Evolutionary conservation across 2,329 filamentous ascomycete genomes (phyloP).

Genomic region (Hypocreales sp.): DNA sequence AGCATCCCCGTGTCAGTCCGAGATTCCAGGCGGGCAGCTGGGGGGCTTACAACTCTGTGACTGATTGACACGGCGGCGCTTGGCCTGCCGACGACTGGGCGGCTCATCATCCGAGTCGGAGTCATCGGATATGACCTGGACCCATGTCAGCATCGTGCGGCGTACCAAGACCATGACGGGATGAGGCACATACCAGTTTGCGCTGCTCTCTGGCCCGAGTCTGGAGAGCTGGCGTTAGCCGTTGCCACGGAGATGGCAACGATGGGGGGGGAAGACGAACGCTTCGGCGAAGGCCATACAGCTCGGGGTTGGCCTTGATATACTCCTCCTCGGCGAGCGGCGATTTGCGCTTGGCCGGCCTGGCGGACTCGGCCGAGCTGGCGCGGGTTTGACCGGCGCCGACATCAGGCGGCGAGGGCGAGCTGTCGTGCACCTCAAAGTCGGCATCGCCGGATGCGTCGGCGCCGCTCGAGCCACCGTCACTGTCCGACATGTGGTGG

Average conservation of each 20-base stretch:
- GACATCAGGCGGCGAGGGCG: constrained; percentile 26
- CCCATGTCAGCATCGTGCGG: constrained; percentile 1
- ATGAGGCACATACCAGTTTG: constrained; percentile 34
- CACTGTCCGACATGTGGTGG: constrained; percentile 25
- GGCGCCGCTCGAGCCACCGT: constrained; percentile 33
- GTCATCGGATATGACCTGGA: constrained; percentile 37
- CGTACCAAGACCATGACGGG: background rate
- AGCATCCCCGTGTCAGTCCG: constrained; percentile 1
- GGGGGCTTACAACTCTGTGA: constrained; percentile 44
- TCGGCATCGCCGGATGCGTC: constrained; percentile 55
- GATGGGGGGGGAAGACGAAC: constrained; percentile 35
- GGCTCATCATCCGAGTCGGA: constrained; percentile 58
- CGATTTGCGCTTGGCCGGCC: constrained; percentile 58
- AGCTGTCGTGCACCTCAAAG: constrained; percentile 56
- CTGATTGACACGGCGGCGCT: constrained; percentile 52
- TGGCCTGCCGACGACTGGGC: constrained; percentile 42
- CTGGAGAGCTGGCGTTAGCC: constrained; percentile 19
- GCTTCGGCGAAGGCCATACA: constrained; percentile 89
- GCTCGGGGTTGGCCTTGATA: constrained; percentile 80
- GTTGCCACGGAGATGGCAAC: constrained; percentile 9
- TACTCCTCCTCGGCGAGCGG: constrained; percentile 60
- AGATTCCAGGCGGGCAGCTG: background rate
- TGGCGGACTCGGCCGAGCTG: constrained; percentile 55
- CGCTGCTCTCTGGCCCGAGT: constrained; percentile 41
- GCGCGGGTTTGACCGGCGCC: constrained; percentile 38